Percentiles rank a stretch among this genome's conserved stretches.
phyloP scores from a whole-genome alignment of 495 filamentous ascomycete genomes.

The Aspergillus saccharolyticus region DNA sequence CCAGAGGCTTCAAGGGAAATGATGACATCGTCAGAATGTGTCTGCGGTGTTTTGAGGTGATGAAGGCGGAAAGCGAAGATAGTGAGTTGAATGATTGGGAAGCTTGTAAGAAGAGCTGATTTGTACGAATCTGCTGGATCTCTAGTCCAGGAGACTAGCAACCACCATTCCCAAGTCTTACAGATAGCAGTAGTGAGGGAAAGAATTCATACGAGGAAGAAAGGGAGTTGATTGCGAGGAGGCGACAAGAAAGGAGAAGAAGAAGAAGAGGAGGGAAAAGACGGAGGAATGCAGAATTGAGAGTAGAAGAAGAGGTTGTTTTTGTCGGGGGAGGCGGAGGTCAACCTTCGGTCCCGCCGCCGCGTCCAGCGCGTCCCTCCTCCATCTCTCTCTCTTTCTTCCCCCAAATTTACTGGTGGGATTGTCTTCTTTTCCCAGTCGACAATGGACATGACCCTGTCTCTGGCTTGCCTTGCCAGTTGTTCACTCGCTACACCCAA shows the following conservation, averaged over 20 bases:
- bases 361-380: conserved; percentile 21
- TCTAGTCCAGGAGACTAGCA: neutral
- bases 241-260: neutral
- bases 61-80: neutral
- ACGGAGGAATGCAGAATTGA: neutral
- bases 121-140: neutral
- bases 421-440: neutral
- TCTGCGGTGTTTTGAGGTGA: neutral
- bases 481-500: conserved; percentile 19
- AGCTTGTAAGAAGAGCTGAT: neutral
- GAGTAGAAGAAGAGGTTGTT: neutral
- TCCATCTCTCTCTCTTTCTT: neutral
- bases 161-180: neutral
- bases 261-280: neutral
- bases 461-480: conserved; percentile 20
- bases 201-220: too few relatives aligned
- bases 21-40: conserved; percentile 28
- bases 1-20: conserved; percentile 36
- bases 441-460: conserved; percentile 16
- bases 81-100: neutral
- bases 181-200: neutral
- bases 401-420: neutral
- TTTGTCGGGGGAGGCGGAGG: conserved; percentile 15
- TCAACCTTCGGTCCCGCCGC: conserved; percentile 11
- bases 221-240: too few relatives aligned